Conservation (phyloP, 176 grass and related monocot species). For the Pharus latifolius region DNA sequence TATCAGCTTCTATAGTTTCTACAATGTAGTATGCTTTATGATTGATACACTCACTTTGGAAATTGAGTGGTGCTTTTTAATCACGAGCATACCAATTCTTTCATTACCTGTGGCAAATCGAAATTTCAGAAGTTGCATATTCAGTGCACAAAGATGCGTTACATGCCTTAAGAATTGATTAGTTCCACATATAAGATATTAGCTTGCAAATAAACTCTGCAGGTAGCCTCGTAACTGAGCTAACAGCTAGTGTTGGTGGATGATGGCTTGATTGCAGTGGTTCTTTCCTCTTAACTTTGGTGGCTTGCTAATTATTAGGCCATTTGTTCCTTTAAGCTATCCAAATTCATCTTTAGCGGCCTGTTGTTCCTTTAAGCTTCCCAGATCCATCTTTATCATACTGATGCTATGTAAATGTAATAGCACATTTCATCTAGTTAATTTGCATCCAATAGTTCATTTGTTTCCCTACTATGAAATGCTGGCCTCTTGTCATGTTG, state of each 20-base stretch:
- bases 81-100: too few species aligned
- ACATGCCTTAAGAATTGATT: background rate
- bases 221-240: too few species aligned
- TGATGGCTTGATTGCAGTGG: background rate
- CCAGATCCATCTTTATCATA: too few species aligned
- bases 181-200: background rate
- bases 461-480: background rate
- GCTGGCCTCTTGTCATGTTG: background rate
- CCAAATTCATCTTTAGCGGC: background rate
- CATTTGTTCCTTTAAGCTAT: background rate
- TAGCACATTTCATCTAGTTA: background rate
- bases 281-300: background rate
- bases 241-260: too few species aligned
- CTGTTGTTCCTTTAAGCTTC: background rate
- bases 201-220: background rate
- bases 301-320: background rate
- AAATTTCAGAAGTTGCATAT: background rate
- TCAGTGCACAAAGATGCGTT: background rate
- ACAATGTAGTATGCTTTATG: too few species aligned
- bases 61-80: background rate
- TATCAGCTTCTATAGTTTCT: background rate
- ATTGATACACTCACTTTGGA: background rate
- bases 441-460: background rate
- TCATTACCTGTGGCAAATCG: background rate
- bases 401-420: too few species aligned